Evolutionary conservation across 805 yeast genomes (phyloP).

Genomic region (Monosporozyma servazzii): DNA sequence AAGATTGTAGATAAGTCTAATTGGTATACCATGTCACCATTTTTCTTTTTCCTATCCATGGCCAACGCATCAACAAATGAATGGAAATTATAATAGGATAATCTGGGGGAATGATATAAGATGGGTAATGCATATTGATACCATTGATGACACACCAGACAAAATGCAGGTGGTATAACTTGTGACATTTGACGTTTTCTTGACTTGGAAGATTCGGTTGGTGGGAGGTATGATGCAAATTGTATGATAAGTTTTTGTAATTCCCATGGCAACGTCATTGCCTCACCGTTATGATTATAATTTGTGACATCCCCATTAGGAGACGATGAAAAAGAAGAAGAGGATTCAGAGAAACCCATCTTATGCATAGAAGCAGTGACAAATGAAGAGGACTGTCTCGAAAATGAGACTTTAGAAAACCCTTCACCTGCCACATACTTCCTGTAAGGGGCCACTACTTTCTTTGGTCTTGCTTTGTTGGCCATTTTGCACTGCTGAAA

Average conservation of each 20-base stretch:
- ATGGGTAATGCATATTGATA: conserved; percentile 52
- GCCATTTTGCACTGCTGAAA: conserved; percentile 42
- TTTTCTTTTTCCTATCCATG: conserved; percentile 35
- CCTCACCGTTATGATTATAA: not conserved
- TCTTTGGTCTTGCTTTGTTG: conserved; percentile 79
- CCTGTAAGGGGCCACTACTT: conserved; percentile 69
- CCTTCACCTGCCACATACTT: conserved; percentile 50
- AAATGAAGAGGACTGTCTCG: conserved; percentile 4
- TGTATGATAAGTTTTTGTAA: conserved; percentile 35
- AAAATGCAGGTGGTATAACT: conserved; percentile 30
- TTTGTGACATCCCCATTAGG: not conserved
- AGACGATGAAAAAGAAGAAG: too few relatives aligned
- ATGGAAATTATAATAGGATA: conserved; percentile 60
- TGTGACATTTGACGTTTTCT: not conserved
- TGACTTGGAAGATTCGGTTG: conserved; percentile 35
- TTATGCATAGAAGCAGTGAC: not conserved
- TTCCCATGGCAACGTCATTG: conserved; percentile 40
- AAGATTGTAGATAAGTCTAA: conserved; percentile 72
- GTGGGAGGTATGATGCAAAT: not conserved
- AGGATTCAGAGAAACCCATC: not conserved
- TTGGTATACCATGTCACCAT: conserved; percentile 50
- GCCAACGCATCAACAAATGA: conserved; percentile 64
- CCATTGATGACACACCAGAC: conserved; percentile 55
- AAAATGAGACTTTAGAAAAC: conserved; percentile 14
- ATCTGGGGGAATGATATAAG: conserved; percentile 53